Evolutionary conservation across 1,284 basidiomycete genomes (phyloP).

Genomic region (Pisolithus thermaeus): DNA sequence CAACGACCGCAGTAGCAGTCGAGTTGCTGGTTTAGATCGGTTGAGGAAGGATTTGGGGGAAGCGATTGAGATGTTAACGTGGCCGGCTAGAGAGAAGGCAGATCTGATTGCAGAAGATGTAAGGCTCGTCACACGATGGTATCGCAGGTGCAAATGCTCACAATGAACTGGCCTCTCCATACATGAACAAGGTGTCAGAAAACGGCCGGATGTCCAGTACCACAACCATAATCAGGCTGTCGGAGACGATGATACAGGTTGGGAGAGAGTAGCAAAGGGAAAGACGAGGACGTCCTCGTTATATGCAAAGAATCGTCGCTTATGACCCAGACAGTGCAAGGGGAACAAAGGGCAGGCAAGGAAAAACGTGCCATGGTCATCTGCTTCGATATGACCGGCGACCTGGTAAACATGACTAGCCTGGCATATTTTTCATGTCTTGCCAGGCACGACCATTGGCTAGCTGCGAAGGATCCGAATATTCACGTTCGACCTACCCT

Average conservation of each 20-base stretch:
- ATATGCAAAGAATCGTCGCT: too few relatives aligned
- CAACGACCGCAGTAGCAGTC: slow-evolving; percentile 59
- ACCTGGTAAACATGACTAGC: neutral
- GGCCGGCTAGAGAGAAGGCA: slow-evolving; percentile 72
- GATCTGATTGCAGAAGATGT: slow-evolving; percentile 37
- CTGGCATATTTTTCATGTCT: neutral
- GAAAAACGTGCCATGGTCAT: slow-evolving; percentile 6
- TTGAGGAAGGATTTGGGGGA: slow-evolving; percentile 47
- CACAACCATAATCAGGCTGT: slow-evolving; percentile 47
- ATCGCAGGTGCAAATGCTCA: slow-evolving; percentile 34
- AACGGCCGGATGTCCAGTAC: slow-evolving; percentile 55
- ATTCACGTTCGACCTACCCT: neutral
- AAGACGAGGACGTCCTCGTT: neutral
- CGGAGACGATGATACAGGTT: neutral
- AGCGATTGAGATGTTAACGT: slow-evolving; percentile 54
- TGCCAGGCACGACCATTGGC: neutral
- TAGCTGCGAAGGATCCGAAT: neutral
- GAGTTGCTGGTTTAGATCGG: slow-evolving; percentile 37
- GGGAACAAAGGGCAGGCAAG: slow-evolving; percentile 25
- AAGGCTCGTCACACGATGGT: slow-evolving; percentile 5
- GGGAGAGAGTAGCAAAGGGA: slow-evolving; percentile 3
- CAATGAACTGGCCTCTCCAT: slow-evolving; percentile 60
- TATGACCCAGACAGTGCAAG: slow-evolving; percentile 5
- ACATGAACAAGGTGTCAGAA: slow-evolving; percentile 53
- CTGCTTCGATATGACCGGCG: neutral